phyloP scores from a whole-genome alignment of 495 filamentous ascomycete genomes.

The Xylaria sp. region DNA sequence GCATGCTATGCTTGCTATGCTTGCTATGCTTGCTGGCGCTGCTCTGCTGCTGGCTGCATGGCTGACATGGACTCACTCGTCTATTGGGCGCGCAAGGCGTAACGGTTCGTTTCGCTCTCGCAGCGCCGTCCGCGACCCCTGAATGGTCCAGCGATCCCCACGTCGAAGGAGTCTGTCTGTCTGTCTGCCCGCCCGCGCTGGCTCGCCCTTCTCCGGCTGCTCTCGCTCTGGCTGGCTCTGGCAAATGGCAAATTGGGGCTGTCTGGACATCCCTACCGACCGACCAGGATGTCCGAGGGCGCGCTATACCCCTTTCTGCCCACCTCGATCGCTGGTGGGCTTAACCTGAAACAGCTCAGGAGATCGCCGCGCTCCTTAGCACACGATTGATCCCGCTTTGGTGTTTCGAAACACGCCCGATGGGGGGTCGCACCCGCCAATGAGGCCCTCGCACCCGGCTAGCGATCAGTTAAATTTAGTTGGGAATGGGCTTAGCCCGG shows the following conservation, averaged over 20 bases:
- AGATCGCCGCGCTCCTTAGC: conserved; percentile 37
- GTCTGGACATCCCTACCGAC: conserved; percentile 18
- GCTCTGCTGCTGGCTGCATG: conserved; percentile 18
- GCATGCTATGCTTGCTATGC: no score
- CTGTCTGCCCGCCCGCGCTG: conserved; percentile 8
- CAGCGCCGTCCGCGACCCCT: conserved; percentile 8
- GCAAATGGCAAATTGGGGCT: conserved; percentile 1
- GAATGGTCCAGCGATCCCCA: conserved; percentile 15
- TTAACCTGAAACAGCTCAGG: conserved; percentile 45
- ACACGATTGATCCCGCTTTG: conserved; percentile 32
- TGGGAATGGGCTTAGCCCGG: background rate
- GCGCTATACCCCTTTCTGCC: conserved; percentile 33
- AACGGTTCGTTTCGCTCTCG: conserved; percentile 26
- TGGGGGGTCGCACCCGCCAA: conserved; percentile 43
- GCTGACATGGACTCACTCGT: conserved; percentile 18
- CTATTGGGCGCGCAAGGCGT: conserved; percentile 22
- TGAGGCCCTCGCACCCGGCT: conserved; percentile 22
- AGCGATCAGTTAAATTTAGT: conserved; percentile 29
- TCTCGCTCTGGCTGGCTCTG: no score
- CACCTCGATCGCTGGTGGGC: conserved; percentile 37
- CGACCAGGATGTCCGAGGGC: conserved; percentile 8
- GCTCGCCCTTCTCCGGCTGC: background rate
- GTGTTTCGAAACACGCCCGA: conserved; percentile 47
- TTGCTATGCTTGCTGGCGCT: conserved; percentile 12
- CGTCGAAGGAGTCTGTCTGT: conserved; percentile 12